These are phyloP conservation scores for Luffa acutangula DNA, from an alignment of 306 rosid genomes.

Conservation along the genomic window DNA sequence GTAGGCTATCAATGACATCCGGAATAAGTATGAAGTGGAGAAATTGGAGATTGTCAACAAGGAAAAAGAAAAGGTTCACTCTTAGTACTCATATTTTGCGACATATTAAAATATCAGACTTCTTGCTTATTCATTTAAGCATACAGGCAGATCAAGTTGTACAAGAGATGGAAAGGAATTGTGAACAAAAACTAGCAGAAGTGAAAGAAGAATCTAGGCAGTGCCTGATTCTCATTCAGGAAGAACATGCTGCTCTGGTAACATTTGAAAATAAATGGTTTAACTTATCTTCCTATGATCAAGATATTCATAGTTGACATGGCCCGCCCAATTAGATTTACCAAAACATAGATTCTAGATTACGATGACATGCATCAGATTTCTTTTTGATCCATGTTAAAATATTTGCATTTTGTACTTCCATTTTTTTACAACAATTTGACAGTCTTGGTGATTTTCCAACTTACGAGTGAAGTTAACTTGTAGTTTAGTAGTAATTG, in stretches of 20 bases:
- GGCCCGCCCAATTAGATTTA: background rate
- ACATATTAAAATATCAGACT: conserved; percentile 6
- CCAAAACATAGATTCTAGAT: background rate
- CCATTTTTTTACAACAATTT: background rate
- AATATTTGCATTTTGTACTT: background rate
- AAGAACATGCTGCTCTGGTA: conserved; percentile 65
- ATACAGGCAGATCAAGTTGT: conserved; percentile 57
- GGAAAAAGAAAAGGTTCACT: conserved; percentile 83
- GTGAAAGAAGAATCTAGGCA: conserved; percentile 62
- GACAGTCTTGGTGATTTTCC: background rate
- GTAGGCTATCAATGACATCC: conserved; percentile 87
- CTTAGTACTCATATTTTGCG: conserved; percentile 17
- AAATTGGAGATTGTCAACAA: conserved; percentile 55
- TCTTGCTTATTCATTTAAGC: conserved; percentile 32
- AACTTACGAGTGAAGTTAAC: background rate
- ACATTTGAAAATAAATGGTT: conserved; percentile 13
- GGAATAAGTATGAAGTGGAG: conserved; percentile 78
- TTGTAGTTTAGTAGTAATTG: background rate
- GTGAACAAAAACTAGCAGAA: conserved; percentile 48
- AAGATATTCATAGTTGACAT: conserved; percentile 10
- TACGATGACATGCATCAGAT: background rate
- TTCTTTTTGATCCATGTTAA: background rate
- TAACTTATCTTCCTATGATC: conserved; percentile 2
- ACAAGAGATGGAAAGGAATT: conserved; percentile 42
- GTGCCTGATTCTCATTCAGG: conserved; percentile 47